Conservation (phyloP, 345 rosid genomes). For the Acer negundo region DNA sequence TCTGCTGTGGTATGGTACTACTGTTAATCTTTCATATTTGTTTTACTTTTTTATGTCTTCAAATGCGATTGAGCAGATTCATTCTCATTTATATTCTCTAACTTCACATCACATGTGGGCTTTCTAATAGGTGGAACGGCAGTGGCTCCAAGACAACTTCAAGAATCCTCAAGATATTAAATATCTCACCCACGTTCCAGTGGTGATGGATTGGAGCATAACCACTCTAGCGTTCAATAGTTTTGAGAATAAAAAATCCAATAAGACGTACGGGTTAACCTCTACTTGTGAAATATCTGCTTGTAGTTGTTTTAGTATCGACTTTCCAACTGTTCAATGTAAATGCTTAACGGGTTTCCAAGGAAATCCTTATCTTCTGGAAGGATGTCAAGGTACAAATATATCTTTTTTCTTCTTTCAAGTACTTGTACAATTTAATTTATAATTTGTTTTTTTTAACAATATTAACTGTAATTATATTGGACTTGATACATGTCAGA, state of each 20-base stretch:
- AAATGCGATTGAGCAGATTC: no score
- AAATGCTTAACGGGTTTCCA: background rate
- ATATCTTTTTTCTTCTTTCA: no score
- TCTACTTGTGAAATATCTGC: background rate
- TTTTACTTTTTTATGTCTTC: no score
- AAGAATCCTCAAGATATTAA: background rate
- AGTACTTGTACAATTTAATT: background rate
- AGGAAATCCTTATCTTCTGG: background rate
- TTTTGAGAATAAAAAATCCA: background rate
- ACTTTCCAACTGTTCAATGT: background rate
- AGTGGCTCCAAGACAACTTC: background rate
- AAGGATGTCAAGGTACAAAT: background rate
- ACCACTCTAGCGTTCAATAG: background rate
- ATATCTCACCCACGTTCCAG: background rate
- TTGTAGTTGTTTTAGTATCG: background rate
- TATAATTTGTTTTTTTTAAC: no score
- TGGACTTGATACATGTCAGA: background rate
- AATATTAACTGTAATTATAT: no score
- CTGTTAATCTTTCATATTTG: no score
- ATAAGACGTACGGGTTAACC: background rate
- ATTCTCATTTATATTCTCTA: no score
- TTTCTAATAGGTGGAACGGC: background rate
- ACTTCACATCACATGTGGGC: no score
- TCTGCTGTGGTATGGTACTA: no score
- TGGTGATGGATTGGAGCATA: background rate